These are phyloP conservation scores for Polytrichum formosum DNA, from an alignment of 225 moss, liverwort and hornwort species.

Conservation along the genomic window DNA sequence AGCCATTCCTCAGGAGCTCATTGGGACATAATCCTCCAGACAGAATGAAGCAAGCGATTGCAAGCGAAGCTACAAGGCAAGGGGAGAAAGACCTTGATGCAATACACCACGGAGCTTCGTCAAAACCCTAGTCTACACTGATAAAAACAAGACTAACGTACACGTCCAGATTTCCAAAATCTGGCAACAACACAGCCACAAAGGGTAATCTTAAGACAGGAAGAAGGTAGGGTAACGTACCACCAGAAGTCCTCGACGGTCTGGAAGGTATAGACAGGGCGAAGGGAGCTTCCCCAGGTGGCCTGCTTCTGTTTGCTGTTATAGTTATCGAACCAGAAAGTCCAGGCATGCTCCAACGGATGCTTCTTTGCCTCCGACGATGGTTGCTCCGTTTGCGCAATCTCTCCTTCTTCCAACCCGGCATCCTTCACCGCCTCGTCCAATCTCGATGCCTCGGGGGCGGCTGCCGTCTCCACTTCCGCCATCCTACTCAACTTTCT, in stretches of 20 bases:
- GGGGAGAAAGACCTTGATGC: too few relatives aligned
- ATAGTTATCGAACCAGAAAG: slow-evolving; percentile 92
- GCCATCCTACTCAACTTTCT: slow-evolving; percentile 7
- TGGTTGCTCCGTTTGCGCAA: slow-evolving; percentile 26
- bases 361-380: slow-evolving; percentile 55
- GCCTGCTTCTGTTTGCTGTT: slow-evolving; percentile 85
- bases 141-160: too few relatives aligned
- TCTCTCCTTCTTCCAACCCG: slow-evolving; percentile 46
- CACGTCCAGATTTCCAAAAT: too few relatives aligned
- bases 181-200: too few relatives aligned
- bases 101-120: too few relatives aligned
- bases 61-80: too few relatives aligned
- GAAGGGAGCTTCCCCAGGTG: slow-evolving; percentile 82
- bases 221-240: slow-evolving; percentile 30
- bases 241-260: slow-evolving; percentile 97
- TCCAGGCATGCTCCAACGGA: slow-evolving; percentile 83
- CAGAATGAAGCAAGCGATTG: too few relatives aligned
- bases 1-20: too few relatives aligned
- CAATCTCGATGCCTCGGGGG: slow-evolving; percentile 36
- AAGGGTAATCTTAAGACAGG: neutral
- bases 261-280: slow-evolving; percentile 75
- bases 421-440: slow-evolving; percentile 32
- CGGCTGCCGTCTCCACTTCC: slow-evolving; percentile 35
- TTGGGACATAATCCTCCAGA: too few relatives aligned
- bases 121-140: too few relatives aligned